Percentiles rank a stretch among this genome's conserved stretches.
Evolutionary conservation across 2,329 filamentous ascomycete genomes (phyloP).

Genomic region (Aureobasidium sp.): DNA sequence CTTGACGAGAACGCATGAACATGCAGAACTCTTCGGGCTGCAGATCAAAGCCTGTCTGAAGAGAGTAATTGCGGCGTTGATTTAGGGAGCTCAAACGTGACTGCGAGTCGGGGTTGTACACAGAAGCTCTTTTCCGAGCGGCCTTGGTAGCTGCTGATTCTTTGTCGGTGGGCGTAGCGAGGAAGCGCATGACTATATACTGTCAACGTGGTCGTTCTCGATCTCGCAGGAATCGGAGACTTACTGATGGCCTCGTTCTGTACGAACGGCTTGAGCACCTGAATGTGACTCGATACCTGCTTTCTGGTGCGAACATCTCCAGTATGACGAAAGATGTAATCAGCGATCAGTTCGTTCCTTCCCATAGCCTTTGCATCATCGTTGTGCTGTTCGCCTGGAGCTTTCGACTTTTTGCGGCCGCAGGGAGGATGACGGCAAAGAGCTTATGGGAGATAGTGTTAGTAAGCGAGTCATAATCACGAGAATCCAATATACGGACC

Average conservation of each 20-base stretch:
- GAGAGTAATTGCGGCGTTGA: neutral
- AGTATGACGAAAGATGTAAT: slow-evolving; percentile 48
- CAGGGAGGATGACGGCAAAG: slow-evolving; percentile 50
- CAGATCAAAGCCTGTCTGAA: neutral
- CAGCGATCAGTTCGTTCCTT: slow-evolving; percentile 53
- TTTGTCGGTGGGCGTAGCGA: slow-evolving; percentile 7
- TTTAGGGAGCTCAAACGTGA: neutral
- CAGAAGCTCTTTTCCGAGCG: neutral
- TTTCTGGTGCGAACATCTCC: slow-evolving; percentile 47
- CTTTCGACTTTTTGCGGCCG: slow-evolving; percentile 42
- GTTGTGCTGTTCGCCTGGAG: slow-evolving; percentile 13
- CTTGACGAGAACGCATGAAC: slow-evolving; percentile 4
- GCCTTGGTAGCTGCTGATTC: neutral
- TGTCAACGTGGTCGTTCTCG: neutral
- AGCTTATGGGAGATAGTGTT: slow-evolving; percentile 20
- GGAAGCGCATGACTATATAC: slow-evolving; percentile 9
- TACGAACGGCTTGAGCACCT: slow-evolving; percentile 51
- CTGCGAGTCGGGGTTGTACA: neutral
- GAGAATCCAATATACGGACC: slow-evolving; percentile 25
- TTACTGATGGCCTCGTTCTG: slow-evolving; percentile 37
- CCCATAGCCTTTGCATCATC: slow-evolving; percentile 43
- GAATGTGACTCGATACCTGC: slow-evolving; percentile 56
- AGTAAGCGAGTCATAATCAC: slow-evolving; percentile 9
- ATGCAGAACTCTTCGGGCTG: slow-evolving; percentile 6
- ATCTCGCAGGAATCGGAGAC: too few species aligned